phyloP scores from a whole-genome alignment of 345 rosid genomes.

The Gossypium turneri region DNA sequence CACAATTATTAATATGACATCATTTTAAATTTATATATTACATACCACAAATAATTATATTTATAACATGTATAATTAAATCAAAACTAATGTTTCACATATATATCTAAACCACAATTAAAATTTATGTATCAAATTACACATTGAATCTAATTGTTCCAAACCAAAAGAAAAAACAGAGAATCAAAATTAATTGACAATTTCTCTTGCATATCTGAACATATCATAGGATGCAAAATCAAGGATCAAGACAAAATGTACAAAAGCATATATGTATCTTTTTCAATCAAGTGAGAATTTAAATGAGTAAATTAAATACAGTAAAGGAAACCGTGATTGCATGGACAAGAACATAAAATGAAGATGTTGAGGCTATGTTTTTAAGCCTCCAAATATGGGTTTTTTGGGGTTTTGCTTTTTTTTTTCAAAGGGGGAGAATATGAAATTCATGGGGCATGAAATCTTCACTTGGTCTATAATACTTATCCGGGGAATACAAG shows the following conservation, averaged over 20 bases:
- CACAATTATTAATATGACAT: too few species aligned
- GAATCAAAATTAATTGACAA: not conserved
- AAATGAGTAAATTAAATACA: not conserved
- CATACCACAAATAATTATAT: too few species aligned
- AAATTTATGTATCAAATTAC: too few species aligned
- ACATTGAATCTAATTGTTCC: too few species aligned
- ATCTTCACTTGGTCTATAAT: conserved; percentile 91
- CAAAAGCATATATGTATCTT: not conserved
- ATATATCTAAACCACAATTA: too few species aligned
- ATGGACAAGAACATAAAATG: not conserved
- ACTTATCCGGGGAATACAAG: conserved; percentile 86
- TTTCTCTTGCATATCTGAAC: not conserved
- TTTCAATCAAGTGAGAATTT: not conserved
- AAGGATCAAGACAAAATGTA: not conserved
- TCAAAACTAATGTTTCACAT: too few species aligned
- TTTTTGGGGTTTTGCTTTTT: not conserved
- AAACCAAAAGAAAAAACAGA: too few species aligned
- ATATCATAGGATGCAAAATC: not conserved
- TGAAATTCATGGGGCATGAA: conserved; percentile 93
- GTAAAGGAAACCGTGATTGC: too few species aligned
- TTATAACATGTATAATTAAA: too few species aligned
- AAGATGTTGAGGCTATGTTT: not conserved
- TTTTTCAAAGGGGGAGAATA: conserved; percentile 49
- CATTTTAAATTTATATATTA: too few species aligned
- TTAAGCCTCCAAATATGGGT: not conserved